Base-by-base conservation (phyloP, 192 early-diverging fungal species). In the Coemansia sp. region DNA sequence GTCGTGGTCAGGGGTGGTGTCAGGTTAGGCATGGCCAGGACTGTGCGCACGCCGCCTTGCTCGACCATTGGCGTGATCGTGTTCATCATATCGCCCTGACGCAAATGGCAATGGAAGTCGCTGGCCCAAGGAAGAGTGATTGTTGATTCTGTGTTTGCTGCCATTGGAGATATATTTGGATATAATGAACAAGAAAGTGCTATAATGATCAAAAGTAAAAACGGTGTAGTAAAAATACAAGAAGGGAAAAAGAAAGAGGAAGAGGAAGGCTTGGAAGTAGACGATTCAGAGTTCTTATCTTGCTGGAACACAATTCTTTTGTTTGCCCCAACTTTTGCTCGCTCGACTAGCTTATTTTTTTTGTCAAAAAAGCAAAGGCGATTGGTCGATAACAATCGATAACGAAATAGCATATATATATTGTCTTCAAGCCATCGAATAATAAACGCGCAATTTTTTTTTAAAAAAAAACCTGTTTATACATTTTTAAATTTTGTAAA, bases 11-110 rank as follows among this genome's bases (percentile, higher is more conserved):
- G 88, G 1, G 96, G 93, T 20, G 97, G 96, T 52, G 90, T 88
- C 56, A 97, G 77, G 76, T 99, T 99, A 61, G 97, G 97, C 95
- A 99, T 99, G 45, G 97, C 91, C 56, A 93, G 93, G 18, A 90
- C 94, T 14, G 92, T 87, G 30, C 87, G 85, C 54, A 95, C 87
- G 45, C 97, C 96, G 49, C 92, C 91, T 63, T 85, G 82, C 52
- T 80, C 72, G 16, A 99, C 84, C 52, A 85, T 79, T 17, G 94
- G 93, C n/a, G 93, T 92, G 11, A 97, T 92, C 64, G 88, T 88
- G 28, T 85, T 75, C 93, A 97, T 97, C 77, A 99, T 88, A 32
- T 85, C 88, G 55, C 90, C 95, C 75, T 96, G 95, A 31, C 97
- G 90, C 61, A 97, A 81, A 66, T 99, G 97, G 61, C 91, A 82